Conservation (phyloP, 768 basidiomycete genomes). For the Boletales sp. region DNA sequence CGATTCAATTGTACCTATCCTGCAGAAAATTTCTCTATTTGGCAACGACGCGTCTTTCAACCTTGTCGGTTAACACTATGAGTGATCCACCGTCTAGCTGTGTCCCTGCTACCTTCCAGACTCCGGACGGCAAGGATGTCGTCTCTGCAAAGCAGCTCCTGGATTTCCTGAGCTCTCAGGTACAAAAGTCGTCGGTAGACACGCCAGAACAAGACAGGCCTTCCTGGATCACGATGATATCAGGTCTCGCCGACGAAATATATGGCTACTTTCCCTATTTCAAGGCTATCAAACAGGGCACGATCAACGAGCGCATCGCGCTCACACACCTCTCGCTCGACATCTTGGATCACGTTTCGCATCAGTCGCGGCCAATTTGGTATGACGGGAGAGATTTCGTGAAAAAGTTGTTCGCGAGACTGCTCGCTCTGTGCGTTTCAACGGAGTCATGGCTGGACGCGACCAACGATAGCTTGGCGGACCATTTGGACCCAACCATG, state of each 20-base stretch:
- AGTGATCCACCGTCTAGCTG: slow-evolving; percentile 22
- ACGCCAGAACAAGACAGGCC: slow-evolving; percentile 34
- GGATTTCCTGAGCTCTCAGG: slow-evolving; percentile 40
- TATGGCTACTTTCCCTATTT: slow-evolving; percentile 54
- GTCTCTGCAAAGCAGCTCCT: slow-evolving; percentile 38
- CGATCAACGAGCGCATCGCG: slow-evolving; percentile 54
- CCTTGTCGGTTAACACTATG: slow-evolving; percentile 11
- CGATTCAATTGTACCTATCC: too few species aligned
- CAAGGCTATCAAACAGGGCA: slow-evolving; percentile 46
- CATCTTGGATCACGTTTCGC: slow-evolving; percentile 49
- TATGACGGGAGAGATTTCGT: slow-evolving; percentile 42
- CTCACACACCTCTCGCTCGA: slow-evolving; percentile 54
- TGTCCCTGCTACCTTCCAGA: slow-evolving; percentile 31
- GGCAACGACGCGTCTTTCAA: slow-evolving; percentile 2
- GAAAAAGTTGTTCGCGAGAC: slow-evolving; percentile 45
- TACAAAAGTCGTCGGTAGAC: slow-evolving; percentile 29
- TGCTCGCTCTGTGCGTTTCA: slow-evolving; percentile 51
- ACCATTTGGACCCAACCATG: slow-evolving; percentile 41
- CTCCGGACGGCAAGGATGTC: slow-evolving; percentile 20
- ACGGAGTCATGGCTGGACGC: slow-evolving; percentile 59
- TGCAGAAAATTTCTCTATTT: slow-evolving; percentile 4
- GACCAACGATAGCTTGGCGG: slow-evolving; percentile 36
- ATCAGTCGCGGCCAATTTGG: slow-evolving; percentile 50
- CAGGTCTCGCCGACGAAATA: slow-evolving; percentile 50
- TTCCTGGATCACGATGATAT: slow-evolving; percentile 49